Base-by-base conservation (phyloP, 768 basidiomycete genomes). In the Leccinum subtestaceum region DNA sequence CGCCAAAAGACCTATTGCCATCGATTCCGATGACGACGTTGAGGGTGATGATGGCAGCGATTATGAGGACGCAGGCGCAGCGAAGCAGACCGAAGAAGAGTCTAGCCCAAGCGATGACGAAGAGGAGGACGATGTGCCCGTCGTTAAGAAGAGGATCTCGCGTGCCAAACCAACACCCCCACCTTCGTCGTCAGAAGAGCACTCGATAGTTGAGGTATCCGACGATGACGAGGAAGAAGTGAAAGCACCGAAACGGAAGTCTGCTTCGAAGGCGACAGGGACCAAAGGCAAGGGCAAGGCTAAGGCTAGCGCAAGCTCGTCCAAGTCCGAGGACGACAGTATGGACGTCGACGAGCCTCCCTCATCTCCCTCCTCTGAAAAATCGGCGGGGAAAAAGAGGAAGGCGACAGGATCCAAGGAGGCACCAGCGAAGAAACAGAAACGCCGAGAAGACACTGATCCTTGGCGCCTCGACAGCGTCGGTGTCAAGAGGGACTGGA, bases 391-490 rank as follows among this genome's bases (percentile, higher is more conserved):
- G 11, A 81, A 76, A 73, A 82, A 81, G 71, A 73, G 77, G 61
- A 82, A 80, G 66, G 73, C 72, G 38, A 50, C 70, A 50, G 65
- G 62, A 17, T 57, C 66, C 32, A 70, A 74, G 60, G 71, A 75
- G 1, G 74, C 69, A 40, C 69, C 76, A 56, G 64, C 67, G 66
- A 86, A 88, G 68, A 86, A 83, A 67, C 78, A 81, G 67, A 87
- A 84, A 74, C 83, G 83, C 31, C 78, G 80, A 43, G 84, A 87
- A 60, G 78, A 77, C 47, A 84, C 75, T 48, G 89, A 94, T 67
- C 87, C 89, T 7, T 92, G 94, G 91, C 87, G 86, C 57, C 83
- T 95, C 2, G 80, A 80, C 36, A 81, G 81, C 1, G 73, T 76
- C 25, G 72, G 76, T 0, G 92, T 93, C 12, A 78, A 81, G 66